Evolutionary conservation across 2,329 filamentous ascomycete genomes (phyloP).

Genomic region (Colletotrichum phormii): DNA sequence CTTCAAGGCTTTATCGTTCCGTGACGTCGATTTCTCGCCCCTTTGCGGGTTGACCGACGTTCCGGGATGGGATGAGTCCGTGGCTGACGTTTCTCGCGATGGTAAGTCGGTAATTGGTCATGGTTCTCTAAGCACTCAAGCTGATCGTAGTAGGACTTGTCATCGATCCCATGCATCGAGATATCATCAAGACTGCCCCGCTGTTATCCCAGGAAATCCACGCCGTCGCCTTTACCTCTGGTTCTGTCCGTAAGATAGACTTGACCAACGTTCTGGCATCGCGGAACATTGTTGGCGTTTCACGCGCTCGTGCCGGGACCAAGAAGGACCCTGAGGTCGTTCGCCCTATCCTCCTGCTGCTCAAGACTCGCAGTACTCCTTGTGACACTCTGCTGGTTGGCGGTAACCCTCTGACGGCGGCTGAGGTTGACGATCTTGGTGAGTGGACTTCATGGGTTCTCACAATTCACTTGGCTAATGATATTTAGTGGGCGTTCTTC

Average conservation of each 20-base stretch:
- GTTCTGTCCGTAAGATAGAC: conserved; percentile 66
- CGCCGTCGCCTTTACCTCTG: conserved; percentile 65
- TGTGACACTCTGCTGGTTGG: conserved; percentile 64
- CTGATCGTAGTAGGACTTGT: conserved; percentile 27
- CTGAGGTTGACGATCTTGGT: conserved; percentile 64
- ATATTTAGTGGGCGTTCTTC: conserved; percentile 43
- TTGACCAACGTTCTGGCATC: conserved; percentile 55
- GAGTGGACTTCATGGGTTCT: conserved; percentile 24
- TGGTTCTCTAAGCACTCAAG: background rate
- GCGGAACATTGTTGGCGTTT: conserved; percentile 24
- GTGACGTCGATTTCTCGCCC: conserved; percentile 60
- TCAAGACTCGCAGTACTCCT: conserved; percentile 57
- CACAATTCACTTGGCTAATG: background rate
- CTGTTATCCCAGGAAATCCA: conserved; percentile 68
- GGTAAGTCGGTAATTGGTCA: conserved; percentile 48
- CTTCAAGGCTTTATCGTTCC: conserved; percentile 68
- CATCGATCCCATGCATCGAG: conserved; percentile 32
- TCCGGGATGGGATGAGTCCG: conserved; percentile 55
- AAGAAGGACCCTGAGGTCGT: conserved; percentile 52
- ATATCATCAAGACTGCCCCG: conserved; percentile 52
- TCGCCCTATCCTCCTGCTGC: conserved; percentile 61
- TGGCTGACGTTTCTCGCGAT: conserved; percentile 64
- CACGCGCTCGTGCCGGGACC: conserved; percentile 25
- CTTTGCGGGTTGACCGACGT: conserved; percentile 56
- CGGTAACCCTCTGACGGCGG: conserved; percentile 59